Percentiles rank a stretch among this genome's conserved stretches.
phyloP scores from a whole-genome alignment of 164 flowering plant species.

The Dillenia suffruticosa region DNA sequence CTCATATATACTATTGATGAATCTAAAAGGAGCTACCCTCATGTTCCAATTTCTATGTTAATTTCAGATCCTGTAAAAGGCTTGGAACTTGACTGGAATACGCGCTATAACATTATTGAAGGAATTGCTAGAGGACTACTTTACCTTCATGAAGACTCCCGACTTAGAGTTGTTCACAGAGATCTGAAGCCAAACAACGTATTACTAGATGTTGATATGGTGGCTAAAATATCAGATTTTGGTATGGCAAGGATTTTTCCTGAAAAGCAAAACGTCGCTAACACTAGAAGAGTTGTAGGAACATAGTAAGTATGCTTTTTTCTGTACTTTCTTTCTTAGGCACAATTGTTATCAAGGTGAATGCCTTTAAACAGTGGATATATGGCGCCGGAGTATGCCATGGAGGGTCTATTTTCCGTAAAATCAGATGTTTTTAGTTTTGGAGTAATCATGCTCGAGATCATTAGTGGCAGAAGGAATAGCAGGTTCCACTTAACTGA shows the following conservation, averaged over 20 bases:
- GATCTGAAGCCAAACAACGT: conserved; percentile 31
- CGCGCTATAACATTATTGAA: conserved; percentile 15
- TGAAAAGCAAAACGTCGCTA: conserved; percentile 14
- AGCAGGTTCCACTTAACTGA: neutral
- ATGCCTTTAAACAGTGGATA: conserved; percentile 10
- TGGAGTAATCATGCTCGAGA: conserved; percentile 15
- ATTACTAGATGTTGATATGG: conserved; percentile 22
- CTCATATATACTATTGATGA: no score
- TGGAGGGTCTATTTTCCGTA: conserved; percentile 5
- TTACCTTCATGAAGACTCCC: conserved; percentile 34
- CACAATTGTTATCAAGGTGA: no score
- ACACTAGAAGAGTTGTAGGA: conserved; percentile 26
- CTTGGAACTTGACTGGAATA: conserved; percentile 19
- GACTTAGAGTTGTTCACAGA: conserved; percentile 25
- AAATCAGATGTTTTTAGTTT: conserved; percentile 19
- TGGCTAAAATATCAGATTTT: conserved; percentile 29
- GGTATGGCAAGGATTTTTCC: conserved; percentile 29
- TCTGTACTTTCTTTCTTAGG: no score
- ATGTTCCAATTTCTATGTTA: no score
- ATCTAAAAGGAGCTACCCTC: no score
- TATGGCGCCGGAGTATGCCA: conserved; percentile 17
- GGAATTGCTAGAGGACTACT: conserved; percentile 31
- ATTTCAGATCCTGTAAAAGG: no score
- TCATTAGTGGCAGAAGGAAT: conserved; percentile 8
- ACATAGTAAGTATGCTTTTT: conserved; percentile 18